Evolutionary conservation across 140 eudicot genomes (phyloP).

Genomic region (Ambrosia hybrid): DNA sequence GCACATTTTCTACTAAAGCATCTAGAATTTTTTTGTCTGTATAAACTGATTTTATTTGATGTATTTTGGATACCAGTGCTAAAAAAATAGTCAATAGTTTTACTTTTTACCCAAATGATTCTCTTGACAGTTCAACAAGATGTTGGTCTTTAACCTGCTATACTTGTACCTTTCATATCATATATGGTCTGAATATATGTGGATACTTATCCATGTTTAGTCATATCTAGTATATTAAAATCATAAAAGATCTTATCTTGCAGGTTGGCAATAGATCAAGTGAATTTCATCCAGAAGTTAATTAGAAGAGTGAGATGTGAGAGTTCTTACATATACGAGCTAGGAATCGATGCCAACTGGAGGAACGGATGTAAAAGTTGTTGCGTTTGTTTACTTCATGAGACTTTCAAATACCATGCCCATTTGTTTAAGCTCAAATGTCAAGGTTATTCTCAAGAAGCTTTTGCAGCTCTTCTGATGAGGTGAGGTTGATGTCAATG

Average conservation of each 20-base stretch:
- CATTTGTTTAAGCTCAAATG: no score
- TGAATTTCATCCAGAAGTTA: slow-evolving; percentile 93
- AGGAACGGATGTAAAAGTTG: slow-evolving; percentile 98
- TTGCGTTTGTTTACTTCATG: slow-evolving; percentile 17
- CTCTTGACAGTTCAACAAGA: background rate
- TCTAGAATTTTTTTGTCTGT: background rate
- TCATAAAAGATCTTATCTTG: slow-evolving; percentile 18
- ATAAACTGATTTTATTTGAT: slow-evolving; percentile 14
- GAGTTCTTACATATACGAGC: slow-evolving; percentile 87
- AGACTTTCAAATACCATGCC: background rate
- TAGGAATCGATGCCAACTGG: slow-evolving; percentile 97
- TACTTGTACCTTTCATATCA: slow-evolving; percentile 8
- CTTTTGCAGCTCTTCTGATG: no score
- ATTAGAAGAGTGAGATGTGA: slow-evolving; percentile 98
- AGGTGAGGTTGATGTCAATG: no score
- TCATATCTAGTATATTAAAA: slow-evolving; percentile 3
- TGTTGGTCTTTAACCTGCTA: slow-evolving; percentile 10
- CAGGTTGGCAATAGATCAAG: slow-evolving; percentile 99
- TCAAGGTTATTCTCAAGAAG: no score
- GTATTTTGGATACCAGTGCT: slow-evolving; percentile 4
- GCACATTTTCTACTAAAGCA: no score
- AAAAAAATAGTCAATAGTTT: background rate
- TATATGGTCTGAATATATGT: slow-evolving; percentile 13
- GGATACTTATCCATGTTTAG: slow-evolving; percentile 14
- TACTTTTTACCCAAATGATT: slow-evolving; percentile 12